These are phyloP conservation scores for Yamadazyma kanchanaburiensis DNA, from an alignment of 1,139 yeast genomes.

Conservation along the genomic window DNA sequence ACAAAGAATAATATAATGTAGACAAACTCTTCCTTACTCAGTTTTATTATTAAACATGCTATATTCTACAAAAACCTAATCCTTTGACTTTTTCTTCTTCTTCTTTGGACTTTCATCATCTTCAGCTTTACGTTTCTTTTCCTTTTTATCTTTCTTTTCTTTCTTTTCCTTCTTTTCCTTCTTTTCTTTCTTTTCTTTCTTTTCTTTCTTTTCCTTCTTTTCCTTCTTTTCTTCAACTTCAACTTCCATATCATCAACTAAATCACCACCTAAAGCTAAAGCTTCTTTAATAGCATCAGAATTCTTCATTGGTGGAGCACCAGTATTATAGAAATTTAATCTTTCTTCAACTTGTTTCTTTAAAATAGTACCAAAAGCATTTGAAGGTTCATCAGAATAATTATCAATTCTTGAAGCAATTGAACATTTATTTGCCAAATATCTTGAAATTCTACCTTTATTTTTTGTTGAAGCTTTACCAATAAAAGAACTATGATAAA, in stretches of 20 bases:
- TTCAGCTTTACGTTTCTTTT: constrained; percentile 53
- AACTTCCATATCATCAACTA: constrained; percentile 17
- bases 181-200: constrained; percentile 46
- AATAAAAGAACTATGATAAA: constrained; percentile 94
- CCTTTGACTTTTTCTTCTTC: constrained; percentile 50
- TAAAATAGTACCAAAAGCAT: constrained; percentile 84
- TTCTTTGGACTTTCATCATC: constrained; percentile 43
- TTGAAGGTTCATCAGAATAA: constrained; percentile 82
- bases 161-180: constrained; percentile 50
- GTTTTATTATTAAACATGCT: constrained; percentile 8
- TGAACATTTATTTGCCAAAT: constrained; percentile 97
- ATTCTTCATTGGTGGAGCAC: constrained; percentile 95
- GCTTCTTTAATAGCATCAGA: constrained; percentile 93
- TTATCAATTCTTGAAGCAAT: constrained; percentile 98
- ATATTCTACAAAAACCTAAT: constrained; percentile 17
- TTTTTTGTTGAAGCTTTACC: constrained; percentile 97
- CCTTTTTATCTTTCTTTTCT: constrained; percentile 53
- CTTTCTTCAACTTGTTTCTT: constrained; percentile 98
- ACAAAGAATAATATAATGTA: no score
- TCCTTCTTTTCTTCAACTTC: constrained; percentile 24
- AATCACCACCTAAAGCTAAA: constrained; percentile 60
- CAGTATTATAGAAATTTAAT: constrained; percentile 91
- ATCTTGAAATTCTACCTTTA: constrained; percentile 98
- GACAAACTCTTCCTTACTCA: no score
- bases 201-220: constrained; percentile 37